Conservation (phyloP, 164 flowering plant species). For the Chimonanthus salicifolius region DNA sequence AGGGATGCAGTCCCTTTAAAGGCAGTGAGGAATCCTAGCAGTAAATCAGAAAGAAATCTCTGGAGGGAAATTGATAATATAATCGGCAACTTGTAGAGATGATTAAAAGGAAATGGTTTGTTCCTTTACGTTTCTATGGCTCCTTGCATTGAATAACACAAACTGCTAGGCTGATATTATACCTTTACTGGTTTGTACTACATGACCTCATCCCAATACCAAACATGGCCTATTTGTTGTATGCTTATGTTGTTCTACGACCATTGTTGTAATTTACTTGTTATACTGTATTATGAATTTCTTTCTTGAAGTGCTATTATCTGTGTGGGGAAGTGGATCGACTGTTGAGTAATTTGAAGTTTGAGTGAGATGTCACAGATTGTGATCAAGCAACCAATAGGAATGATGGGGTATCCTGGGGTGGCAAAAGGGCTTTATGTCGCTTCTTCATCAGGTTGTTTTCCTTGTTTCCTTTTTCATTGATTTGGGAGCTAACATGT, state of each 20-base stretch:
- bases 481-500: not conserved
- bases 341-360: not conserved
- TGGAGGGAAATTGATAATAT: too few species aligned
- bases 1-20: too few species aligned
- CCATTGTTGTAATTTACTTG: not conserved
- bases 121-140: too few species aligned
- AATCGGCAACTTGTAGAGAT: too few species aligned
- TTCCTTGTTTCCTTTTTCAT: not conserved
- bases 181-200: not conserved
- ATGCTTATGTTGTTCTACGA: not conserved
- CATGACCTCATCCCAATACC: not conserved
- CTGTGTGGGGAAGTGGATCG: not conserved
- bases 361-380: constrained; percentile 37
- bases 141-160: too few species aligned
- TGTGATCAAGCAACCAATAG: constrained; percentile 71
- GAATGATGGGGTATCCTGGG: constrained; percentile 67
- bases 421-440: constrained; percentile 90
- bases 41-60: too few species aligned
- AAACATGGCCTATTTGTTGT: not conserved
- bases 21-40: too few species aligned
- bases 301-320: not conserved
- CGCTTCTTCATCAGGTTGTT: constrained; percentile 75
- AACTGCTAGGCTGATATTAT: too few species aligned
- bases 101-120: too few species aligned
- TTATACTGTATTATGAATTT: not conserved